Evolutionary conservation across 208 protist genomes (phyloP), one percentile per base, ranked within the genome.

Genomic region (Herpetomonas muscarum): DNA sequence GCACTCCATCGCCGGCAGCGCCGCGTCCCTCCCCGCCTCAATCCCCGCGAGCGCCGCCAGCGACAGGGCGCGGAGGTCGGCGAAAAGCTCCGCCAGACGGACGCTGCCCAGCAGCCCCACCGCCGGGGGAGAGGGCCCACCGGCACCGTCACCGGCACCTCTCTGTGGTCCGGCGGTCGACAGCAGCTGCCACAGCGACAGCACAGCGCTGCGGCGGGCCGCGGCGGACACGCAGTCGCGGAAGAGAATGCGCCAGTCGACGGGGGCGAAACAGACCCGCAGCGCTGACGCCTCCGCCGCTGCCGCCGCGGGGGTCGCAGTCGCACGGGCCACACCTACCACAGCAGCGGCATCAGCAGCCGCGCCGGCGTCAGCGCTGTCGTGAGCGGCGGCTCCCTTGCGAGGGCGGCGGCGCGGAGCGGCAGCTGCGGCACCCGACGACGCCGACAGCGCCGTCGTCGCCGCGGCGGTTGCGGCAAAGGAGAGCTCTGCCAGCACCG

Each of bases 121-220:
- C n/a, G n/a, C n/a, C n/a, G n/a, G n/a, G n/a, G n/a, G n/a, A 53
- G 12, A 6, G 24, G 12, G 12, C 21, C n/a, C 47, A 30, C 31
- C 47, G 12, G 47, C 9, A 6, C 24, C 47, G 24, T 53, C 47
- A 13, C 19, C 47, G n/a, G 4, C 28, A 5, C 47, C n/a, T 6
- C 7, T 12, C 22, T 31, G 21, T 4, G 12, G 6, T 7, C 47
- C 9, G 47, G 21, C 22, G 13, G 5, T 53, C 13, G 12, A 7
- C 47, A 53, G 47, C 22, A 53, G 47, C 25, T 53, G 47, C 47
- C 47, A 36, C 19, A 53, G 24, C 47, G 28, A 22, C 19, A 53
- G 19, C 9, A 5, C 9, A 25, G 29, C 28, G 6, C 13, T 12
- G 29, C 25, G 47, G 5, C 47, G 47, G 5, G 47, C 31, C 9